Evolutionary conservation across 140 eudicot genomes (phyloP), one percentile per base, ranked within the genome.

Genomic region (Flaveria floridana): DNA sequence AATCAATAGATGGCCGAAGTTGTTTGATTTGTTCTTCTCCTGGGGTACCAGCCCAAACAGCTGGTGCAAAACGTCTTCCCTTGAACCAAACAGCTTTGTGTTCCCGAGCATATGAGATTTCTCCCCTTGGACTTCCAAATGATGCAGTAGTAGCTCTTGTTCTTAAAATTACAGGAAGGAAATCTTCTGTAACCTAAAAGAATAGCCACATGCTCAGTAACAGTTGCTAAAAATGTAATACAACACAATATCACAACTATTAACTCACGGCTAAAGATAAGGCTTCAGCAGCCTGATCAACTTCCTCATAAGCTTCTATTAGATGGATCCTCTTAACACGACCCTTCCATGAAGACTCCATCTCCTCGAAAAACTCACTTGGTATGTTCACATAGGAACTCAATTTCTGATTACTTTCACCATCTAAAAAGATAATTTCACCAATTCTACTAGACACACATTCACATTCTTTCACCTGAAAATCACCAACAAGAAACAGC

Each of bases 1-100:
- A 83, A 87, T 94, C 97, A 12, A 86, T 55, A 72, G 95, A 89
- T 30, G 89, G 88, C 78, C 50, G 86, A n/a, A 94, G 87, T 75
- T 88, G 87, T 77, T 90, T 94, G 48, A 94, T 94, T 79, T 94
- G 91, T 86, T 86, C 91, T 85, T 94, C 99, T 77, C 97, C 97
- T n/a, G 85, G 85, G 30, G 99, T 90, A 25, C 89, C 90, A 44
- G 88, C 99, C 94, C 96, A 87, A 52, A 94, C 89, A 78, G 86
- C n/a, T 51, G 97, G 97, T 9, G 73, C 76, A 84, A 94, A 94
- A 42, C 97, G 96, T 81, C 73, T 94, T 52, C 97, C 97, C 65
- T 94, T 94, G 65, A 94, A 90, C 97, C 99, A 94, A 71, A 94
- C 86, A 65, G 99, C 81, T 82, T 76, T 89, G 79, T 94, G 99